Conservation (phyloP, 2,329 filamentous ascomycete genomes). For the Esteya vermicola region DNA sequence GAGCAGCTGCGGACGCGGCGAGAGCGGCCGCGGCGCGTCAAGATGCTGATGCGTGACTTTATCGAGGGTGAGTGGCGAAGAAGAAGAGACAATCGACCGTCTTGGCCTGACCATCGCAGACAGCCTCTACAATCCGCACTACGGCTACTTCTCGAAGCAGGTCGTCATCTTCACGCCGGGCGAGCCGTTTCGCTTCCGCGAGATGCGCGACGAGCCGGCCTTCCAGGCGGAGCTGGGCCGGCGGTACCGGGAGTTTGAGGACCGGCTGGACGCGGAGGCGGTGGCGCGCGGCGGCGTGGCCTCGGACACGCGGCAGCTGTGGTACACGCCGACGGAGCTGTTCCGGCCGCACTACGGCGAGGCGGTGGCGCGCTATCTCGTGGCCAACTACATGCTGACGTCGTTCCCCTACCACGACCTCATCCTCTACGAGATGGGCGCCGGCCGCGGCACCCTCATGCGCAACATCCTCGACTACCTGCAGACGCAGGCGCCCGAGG, state of each 20-base stretch:
- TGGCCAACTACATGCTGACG: slow-evolving; percentile 90
- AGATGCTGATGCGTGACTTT: slow-evolving; percentile 96
- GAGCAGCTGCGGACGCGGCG: slow-evolving; percentile 56
- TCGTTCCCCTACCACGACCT: slow-evolving; percentile 93
- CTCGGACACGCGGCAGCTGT: slow-evolving; percentile 69
- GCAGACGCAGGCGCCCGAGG: slow-evolving; percentile 72
- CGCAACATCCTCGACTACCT: slow-evolving; percentile 96
- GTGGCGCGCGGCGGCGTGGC: slow-evolving; percentile 41
- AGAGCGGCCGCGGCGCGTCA: slow-evolving; percentile 72
- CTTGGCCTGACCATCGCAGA: slow-evolving; percentile 41
- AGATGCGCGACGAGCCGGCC: slow-evolving; percentile 67
- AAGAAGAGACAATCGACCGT: no score
- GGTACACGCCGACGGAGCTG: slow-evolving; percentile 96
- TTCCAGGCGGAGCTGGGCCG: slow-evolving; percentile 66
- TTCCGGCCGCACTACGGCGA: slow-evolving; percentile 96
- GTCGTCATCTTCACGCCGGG: slow-evolving; percentile 92
- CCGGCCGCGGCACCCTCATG: slow-evolving; percentile 95
- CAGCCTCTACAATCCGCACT: slow-evolving; percentile 84
- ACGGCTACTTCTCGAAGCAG: slow-evolving; percentile 93
- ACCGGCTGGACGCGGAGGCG: slow-evolving; percentile 60
- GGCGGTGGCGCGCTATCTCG: slow-evolving; percentile 87
- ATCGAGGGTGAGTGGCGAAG: slow-evolving; percentile 74
- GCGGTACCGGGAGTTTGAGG: slow-evolving; percentile 83
- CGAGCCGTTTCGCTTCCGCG: slow-evolving; percentile 77
- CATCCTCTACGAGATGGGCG: slow-evolving; percentile 97